Conservation (phyloP, 164 flowering plant genomes). For the Warburgia ugandensis region DNA sequence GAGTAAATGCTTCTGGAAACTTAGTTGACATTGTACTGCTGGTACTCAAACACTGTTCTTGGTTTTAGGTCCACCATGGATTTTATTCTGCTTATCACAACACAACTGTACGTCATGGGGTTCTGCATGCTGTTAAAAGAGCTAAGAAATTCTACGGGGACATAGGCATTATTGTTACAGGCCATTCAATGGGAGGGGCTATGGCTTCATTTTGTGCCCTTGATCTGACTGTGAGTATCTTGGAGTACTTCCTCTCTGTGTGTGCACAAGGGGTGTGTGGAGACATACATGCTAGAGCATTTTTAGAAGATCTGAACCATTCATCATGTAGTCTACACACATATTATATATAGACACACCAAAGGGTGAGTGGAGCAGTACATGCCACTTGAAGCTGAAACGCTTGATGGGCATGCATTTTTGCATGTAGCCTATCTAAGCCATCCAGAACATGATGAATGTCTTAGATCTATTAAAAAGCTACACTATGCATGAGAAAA, state of each 20-base stretch:
- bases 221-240: constrained; percentile 55
- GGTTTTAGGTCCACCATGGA: constrained; percentile 89
- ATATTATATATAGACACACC: too few species aligned
- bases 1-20: not conserved
- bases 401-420: too few species aligned
- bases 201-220: constrained; percentile 95
- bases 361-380: too few species aligned
- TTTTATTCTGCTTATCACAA: constrained; percentile 91
- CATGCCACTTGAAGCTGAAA: too few species aligned
- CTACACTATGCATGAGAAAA: too few species aligned
- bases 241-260: not conserved
- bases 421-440: too few species aligned
- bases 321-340: too few species aligned
- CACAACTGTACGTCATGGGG: constrained; percentile 68
- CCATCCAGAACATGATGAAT: too few species aligned
- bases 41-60: not conserved
- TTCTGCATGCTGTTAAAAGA: constrained; percentile 56
- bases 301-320: too few species aligned
- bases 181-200: constrained; percentile 99
- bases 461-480: too few species aligned
- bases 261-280: not conserved
- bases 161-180: constrained; percentile 67
- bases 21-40: not conserved
- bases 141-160: constrained; percentile 65
- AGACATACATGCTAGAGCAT: too few species aligned